Conservation (phyloP, 169 alveolate genomes). For the Plasmodium berghei region DNA sequence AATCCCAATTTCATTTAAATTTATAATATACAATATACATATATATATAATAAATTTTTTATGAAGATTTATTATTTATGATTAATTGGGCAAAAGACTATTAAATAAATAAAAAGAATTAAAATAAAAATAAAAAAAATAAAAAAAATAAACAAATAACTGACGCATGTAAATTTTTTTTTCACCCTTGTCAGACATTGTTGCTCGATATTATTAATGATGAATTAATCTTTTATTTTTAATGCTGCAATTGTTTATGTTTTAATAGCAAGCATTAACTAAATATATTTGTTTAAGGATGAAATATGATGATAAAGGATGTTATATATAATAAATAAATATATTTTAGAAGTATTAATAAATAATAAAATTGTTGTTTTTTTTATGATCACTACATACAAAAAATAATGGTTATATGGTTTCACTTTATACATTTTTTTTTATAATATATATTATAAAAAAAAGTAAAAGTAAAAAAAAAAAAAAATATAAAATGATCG, state of each 20-base stretch:
- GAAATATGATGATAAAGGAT: too few relatives aligned
- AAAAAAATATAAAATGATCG: background rate
- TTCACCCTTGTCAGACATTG: background rate
- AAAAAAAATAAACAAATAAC: too few relatives aligned
- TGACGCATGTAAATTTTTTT: background rate
- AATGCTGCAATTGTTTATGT: background rate
- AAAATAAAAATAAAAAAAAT: too few relatives aligned
- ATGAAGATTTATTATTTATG: too few relatives aligned
- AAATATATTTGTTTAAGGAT: too few relatives aligned
- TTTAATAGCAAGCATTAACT: too few relatives aligned
- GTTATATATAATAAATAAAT: background rate
- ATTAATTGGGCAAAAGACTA: too few relatives aligned
- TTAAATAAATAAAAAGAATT: too few relatives aligned
- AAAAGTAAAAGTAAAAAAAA: conserved; percentile 11
- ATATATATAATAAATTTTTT: too few relatives aligned
- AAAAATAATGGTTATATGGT: background rate
- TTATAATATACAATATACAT: too few relatives aligned
- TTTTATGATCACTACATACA: background rate
- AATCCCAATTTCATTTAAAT: too few relatives aligned
- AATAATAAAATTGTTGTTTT: background rate
- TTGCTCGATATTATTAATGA: conserved; percentile 1
- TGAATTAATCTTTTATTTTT: conserved; percentile 1
- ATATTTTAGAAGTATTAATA: background rate
- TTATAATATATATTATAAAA: conserved; percentile 2
- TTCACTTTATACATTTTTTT: background rate